Conservation (phyloP, 1,139 yeast genomes). For the Yamadazyma membranifaciens region DNA sequence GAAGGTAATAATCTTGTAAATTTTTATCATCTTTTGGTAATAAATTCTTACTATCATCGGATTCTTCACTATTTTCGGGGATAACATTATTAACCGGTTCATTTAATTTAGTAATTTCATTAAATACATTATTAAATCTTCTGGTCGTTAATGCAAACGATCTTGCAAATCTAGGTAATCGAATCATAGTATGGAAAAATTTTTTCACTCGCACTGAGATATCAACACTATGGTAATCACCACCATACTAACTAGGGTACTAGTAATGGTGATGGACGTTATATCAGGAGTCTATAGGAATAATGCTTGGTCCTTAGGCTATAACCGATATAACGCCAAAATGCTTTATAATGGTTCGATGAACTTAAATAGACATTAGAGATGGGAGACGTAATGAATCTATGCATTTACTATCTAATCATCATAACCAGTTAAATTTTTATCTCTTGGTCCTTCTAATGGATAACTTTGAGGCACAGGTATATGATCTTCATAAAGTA, state of each 20-base stretch:
- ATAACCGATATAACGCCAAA: too few species aligned
- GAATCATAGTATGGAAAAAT: constrained; percentile 11
- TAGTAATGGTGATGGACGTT: too few species aligned
- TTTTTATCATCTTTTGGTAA: constrained; percentile 32
- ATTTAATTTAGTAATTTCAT: constrained; percentile 18
- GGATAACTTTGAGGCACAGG: constrained; percentile 74
- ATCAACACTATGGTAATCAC: neutral
- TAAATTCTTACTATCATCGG: constrained; percentile 14
- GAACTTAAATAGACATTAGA: too few species aligned
- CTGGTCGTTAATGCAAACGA: constrained; percentile 12
- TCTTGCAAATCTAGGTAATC: constrained; percentile 11
- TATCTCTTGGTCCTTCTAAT: constrained; percentile 52
- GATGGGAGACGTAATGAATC: too few species aligned
- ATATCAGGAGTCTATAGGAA: too few species aligned
- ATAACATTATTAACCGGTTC: constrained; percentile 4
- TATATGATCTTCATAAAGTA: constrained; percentile 62
- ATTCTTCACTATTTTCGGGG: constrained; percentile 10
- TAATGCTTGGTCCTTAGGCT: too few species aligned
- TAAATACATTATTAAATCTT: constrained; percentile 23
- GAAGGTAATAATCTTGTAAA: constrained; percentile 33
- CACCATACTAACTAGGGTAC: neutral
- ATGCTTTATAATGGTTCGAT: too few species aligned
- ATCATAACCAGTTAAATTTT: constrained; percentile 52
- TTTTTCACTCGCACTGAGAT: constrained; percentile 10
- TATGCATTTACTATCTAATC: constrained; percentile 29